Evolutionary conservation across 305 asterid species (phyloP), one percentile per base, ranked within the genome.

Genomic region (Fraxinus floribunda): DNA sequence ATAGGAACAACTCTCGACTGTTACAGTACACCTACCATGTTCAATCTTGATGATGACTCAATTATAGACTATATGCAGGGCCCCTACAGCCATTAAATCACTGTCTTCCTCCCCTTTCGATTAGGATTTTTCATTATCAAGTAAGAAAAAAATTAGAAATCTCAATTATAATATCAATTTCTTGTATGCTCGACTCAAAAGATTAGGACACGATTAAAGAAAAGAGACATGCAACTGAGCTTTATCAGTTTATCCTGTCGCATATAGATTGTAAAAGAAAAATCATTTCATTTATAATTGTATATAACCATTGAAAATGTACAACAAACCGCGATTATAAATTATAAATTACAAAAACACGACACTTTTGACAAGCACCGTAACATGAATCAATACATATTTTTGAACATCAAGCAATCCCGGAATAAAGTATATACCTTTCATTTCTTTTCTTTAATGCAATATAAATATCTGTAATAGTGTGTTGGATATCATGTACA

Each of bases 401-500:
- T 87, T 86, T 80, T 30, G 32, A 30, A 30, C 32, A 30, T 30
- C 82, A 86, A 83, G 73, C 84, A 81, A 85, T 85, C 78, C 83
- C 87, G 75, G 52, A 79, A 88, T n/a, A 88, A 86, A 80, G 82
- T 82, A 84, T 82, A 86, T 30, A 30, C 89, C 86, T 80, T 75
- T 78, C 13, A 76, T 77, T 81, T 80, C 70, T 85, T 85, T 84
- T 83, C 83, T 83, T 82, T 79, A 32, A 60, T 79, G 35, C 77
- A 15, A 86, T 78, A 89, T 85, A 79, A 86, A 87, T 83, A 87
- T 80, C 24, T 73, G 78, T 75, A 80, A 52, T 30, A 79, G 26
- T 38, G 77, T 81, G 78, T 77, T 64, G 79, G 79, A 76, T 79
- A 81, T 73, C 85, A 88, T 90, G 89, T 93, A 90, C 93, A 92